Base-by-base conservation (phyloP, 2,329 filamentous ascomycete species). In the Grosmannia clavigera region DNA sequence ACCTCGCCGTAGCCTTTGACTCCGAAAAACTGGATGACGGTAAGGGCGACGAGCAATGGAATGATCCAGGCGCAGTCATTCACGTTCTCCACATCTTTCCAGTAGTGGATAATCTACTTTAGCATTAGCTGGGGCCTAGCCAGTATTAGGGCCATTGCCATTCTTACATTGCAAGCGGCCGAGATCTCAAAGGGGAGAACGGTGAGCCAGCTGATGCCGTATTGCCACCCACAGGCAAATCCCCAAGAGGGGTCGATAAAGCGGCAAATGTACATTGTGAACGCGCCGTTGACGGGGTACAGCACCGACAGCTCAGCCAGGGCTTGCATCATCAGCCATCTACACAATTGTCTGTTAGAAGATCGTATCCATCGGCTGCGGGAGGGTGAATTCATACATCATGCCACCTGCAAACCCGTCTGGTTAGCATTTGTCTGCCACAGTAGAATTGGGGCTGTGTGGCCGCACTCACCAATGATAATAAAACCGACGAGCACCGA, bases 201-300 rank as follows among this genome's bases (percentile, higher is more conserved):
- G 11, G 75, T 76, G 19, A 79, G 66, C 74, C 78, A 80, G 11
- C 71, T 69, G 50, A 81, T 70, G 7, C 75, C 75, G 59, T 81
- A 81, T 65, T 81, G 74, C 77, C 77, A 79, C 22, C 79, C 79
- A 61, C 79, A 73, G 40, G 78, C 78, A 58, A 81, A 81, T 22
- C 78, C 77, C 70, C 78, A 80, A 22, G 81, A 76, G 31, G 82
- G 82, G 64, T 84, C 82, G 61, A 85, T 73, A 64, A 85, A 85
- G 55, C 81, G 78, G 59, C 79, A 75, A 52, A 80, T 75, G 65
- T 84, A 84, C n/a, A 77, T 79, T 67, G 79, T 82, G 71, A 85
- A 84, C 63, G 80, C 81, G 53, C 83, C 83, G 61, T 82, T 82
- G 61, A 85, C 77, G 0, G 82, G 83, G 60, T 81, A 84, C 63